Percentiles rank a stretch among this genome's conserved stretches.
phyloP scores from a whole-genome alignment of 495 filamentous ascomycete genomes.

The Aspergillus incahuasiensis region DNA sequence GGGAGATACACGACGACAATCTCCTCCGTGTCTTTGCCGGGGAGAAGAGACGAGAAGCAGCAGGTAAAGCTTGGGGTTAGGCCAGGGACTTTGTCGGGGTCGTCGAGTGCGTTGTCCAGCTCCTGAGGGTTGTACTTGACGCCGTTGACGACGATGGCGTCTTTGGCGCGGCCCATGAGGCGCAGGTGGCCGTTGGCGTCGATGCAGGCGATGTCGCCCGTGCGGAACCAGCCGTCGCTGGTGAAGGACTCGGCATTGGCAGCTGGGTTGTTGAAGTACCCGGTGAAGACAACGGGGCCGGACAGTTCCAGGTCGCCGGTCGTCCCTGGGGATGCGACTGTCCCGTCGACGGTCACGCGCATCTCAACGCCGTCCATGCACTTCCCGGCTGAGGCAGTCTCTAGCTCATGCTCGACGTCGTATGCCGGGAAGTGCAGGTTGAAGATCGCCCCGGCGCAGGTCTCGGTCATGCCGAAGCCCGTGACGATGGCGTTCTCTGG shows the following conservation, averaged over 20 bases:
- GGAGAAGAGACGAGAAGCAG: background rate
- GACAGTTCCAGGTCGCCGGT: background rate
- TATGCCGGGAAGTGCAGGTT: slow-evolving; percentile 30
- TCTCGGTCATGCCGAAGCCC: slow-evolving; percentile 55
- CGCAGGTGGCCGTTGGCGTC: slow-evolving; percentile 54
- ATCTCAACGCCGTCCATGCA: slow-evolving; percentile 34
- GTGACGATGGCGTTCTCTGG: slow-evolving; percentile 34
- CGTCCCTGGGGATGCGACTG: background rate
- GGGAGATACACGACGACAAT: slow-evolving; percentile 21
- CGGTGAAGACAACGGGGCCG: slow-evolving; percentile 65
- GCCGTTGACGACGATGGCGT: slow-evolving; percentile 50
- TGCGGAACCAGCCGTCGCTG: slow-evolving; percentile 73
- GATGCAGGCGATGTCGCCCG: slow-evolving; percentile 66
- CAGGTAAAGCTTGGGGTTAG: background rate
- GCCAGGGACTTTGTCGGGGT: background rate
- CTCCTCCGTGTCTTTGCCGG: background rate
- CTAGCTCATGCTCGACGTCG: slow-evolving; percentile 22
- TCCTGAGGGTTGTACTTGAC: slow-evolving; percentile 29
- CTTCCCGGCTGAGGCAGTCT: slow-evolving; percentile 34
- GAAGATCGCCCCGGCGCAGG: slow-evolving; percentile 45
- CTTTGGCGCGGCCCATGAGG: slow-evolving; percentile 50
- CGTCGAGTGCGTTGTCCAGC: background rate
- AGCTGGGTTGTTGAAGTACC: slow-evolving; percentile 66
- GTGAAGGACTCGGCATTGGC: slow-evolving; percentile 63
- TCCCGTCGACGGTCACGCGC: too few relatives aligned